Base-by-base conservation (phyloP, 306 rosid species). In the Glycine soja region DNA sequence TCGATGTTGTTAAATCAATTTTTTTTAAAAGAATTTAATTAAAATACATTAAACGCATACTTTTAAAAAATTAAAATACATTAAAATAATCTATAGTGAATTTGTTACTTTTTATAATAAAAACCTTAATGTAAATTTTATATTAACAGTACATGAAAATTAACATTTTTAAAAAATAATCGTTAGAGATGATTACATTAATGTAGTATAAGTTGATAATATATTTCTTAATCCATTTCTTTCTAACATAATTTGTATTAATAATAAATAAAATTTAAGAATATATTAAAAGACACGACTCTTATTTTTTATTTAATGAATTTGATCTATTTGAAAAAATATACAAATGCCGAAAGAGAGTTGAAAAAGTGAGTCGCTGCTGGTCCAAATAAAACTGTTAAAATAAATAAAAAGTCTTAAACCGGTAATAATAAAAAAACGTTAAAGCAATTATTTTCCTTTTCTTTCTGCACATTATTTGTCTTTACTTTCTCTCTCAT, bases 341-440 rank as follows among this genome's bases (percentile, higher is more conserved):
- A 9, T 7, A 14, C 38, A 63, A 32, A 32, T 13, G 5, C 0
- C 2, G 13, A 63, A 63, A 11, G 19, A 10, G 24, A 0, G 48
- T 38, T 67, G 52, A 67, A 67, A 62, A 40, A 42, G 32, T 9
- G 34, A 7, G 52, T n/a, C 19, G 10, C 50, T n/a, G 4, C 3
- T 42, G 72, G 72, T 42, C 15, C 32, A 43, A 68, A 45, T 68
- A 45, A 18, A 68, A 68, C 12, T 2, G 73, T 68, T 83, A 2
- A 71, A 24, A 24, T 68, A 19, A 68, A 15, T 45, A 70, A 70
- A 16, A 6, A 59, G 30, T 0, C 7, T 0, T 6, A 11, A 48
- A 6, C 1, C 1, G 8, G 19, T 24, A 24, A 24, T 24, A 24
- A 24, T 51, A 72, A 36, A 72, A 13, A 10, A 34, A 10, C 13